A percentile compares a stretch with the other conserved stretches of the same genome.
Evolutionary conservation across 225 moss, liverwort and hornwort genomes (phyloP).

Genomic region (Pseudoscleropodium purum): DNA sequence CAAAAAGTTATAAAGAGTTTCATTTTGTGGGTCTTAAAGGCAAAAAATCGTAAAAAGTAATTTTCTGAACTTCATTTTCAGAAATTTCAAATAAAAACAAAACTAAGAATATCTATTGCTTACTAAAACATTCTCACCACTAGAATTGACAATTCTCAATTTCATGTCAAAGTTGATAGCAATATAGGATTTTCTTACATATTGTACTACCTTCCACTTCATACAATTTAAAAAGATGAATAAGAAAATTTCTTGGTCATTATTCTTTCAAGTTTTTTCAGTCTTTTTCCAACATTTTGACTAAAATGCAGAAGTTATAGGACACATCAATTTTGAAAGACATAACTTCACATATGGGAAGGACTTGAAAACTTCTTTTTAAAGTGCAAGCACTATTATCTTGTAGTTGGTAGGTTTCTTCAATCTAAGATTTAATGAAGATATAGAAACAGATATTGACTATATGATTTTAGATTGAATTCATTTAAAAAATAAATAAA

Average conservation of each 20-base stretch:
- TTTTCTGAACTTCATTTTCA: background rate
- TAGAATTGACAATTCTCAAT: background rate
- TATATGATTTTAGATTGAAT: too few species aligned
- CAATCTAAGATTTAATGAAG: too few species aligned
- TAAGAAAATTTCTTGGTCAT: background rate
- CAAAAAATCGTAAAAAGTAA: background rate
- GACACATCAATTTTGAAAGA: too few species aligned
- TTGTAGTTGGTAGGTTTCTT: too few species aligned
- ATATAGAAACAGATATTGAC: too few species aligned
- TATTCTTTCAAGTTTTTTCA: too few species aligned
- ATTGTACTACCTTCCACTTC: background rate
- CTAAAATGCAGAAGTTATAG: too few species aligned
- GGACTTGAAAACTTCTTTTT: too few species aligned
- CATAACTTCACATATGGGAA: too few species aligned
- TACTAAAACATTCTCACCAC: background rate
- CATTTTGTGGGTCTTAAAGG: accelerated
- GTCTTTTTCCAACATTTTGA: too few species aligned
- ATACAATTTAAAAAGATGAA: background rate
- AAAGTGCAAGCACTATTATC: too few species aligned
- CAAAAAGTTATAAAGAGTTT: background rate
- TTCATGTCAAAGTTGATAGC: background rate
- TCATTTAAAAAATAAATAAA: too few species aligned
- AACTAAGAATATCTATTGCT: background rate
- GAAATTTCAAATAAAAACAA: background rate
- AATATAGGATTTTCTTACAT: background rate